A percentile compares a stretch with the other conserved stretches of the same genome.
These are phyloP conservation scores for Coelastrella sp. DNA, from an alignment of 139 green algal species.

Conservation along the genomic window DNA sequence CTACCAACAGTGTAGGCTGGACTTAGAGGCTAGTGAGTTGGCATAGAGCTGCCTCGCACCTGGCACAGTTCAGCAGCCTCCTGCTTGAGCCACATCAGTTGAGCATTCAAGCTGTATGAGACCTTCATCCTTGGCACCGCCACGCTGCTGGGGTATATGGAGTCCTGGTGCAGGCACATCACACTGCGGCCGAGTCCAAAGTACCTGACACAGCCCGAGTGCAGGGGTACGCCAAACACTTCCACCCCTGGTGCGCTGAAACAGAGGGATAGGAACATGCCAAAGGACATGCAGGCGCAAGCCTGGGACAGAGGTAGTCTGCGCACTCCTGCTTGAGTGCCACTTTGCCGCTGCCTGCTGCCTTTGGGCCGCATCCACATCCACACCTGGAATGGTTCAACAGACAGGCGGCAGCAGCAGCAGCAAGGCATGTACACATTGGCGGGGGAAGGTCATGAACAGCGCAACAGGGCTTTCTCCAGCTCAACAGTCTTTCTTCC, in stretches of 20 bases:
- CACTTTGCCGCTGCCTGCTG: constrained; percentile 6
- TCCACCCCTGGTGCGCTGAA: constrained; percentile 61
- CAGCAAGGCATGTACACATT: not conserved
- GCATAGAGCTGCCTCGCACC: constrained; percentile 9
- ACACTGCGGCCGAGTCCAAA: constrained; percentile 80
- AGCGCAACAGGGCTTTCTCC: no score
- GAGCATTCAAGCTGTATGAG: constrained; percentile 51
- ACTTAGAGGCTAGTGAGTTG: no score
- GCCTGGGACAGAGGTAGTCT: constrained; percentile 76
- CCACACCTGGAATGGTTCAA: constrained; percentile 65
- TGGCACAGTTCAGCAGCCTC: constrained; percentile 57
- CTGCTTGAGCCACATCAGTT: constrained; percentile 77
- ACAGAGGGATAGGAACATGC: constrained; percentile 71
- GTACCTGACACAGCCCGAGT: constrained; percentile 82
- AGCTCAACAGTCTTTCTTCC: no score
- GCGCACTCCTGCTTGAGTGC: not conserved
- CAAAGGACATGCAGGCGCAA: constrained; percentile 79
- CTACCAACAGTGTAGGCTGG: no score
- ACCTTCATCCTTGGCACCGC: constrained; percentile 62
- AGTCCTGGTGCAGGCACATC: constrained; percentile 82
- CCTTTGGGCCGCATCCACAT: constrained; percentile 83
- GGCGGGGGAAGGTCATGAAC: no score
- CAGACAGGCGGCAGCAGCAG: not conserved
- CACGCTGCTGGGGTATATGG: constrained; percentile 61
- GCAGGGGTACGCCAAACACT: constrained; percentile 61